Conservation (phyloP, 2,329 filamentous ascomycete genomes). For the Cordyceps militaris region DNA sequence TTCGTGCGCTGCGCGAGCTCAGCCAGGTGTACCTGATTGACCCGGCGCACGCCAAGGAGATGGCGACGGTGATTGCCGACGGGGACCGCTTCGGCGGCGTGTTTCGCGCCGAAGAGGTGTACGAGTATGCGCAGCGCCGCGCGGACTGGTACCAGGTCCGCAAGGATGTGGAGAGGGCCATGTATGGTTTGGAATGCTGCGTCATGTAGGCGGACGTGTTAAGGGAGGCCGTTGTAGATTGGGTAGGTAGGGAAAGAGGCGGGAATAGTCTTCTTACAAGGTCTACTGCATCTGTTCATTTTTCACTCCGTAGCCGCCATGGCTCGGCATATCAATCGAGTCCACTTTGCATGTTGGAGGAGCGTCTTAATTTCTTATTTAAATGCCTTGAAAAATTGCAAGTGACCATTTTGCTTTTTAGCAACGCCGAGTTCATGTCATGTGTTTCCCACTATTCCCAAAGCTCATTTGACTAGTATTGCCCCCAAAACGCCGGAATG, state of each 20-base stretch:
- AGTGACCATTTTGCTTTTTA: background rate
- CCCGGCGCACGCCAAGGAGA: slow-evolving; percentile 75
- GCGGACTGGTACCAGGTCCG: slow-evolving; percentile 94
- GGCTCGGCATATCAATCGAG: background rate
- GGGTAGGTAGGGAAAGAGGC: background rate
- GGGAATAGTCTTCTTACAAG: background rate
- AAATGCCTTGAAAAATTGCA: too few relatives aligned
- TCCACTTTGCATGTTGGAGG: background rate
- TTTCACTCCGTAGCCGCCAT: background rate
- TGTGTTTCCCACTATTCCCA: background rate
- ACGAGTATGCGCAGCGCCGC: slow-evolving; percentile 88
- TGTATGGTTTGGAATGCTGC: slow-evolving; percentile 89
- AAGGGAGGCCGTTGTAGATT: slow-evolving; percentile 23
- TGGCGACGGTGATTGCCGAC: slow-evolving; percentile 92
- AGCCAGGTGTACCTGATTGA: slow-evolving; percentile 95
- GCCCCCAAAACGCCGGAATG: background rate
- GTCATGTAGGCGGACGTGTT: slow-evolving; percentile 55
- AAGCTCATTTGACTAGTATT: background rate
- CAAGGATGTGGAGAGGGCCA: slow-evolving; percentile 83
- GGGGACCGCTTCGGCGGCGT: slow-evolving; percentile 83
- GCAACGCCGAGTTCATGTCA: background rate
- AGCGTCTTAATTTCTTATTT: too few relatives aligned
- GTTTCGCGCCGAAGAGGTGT: slow-evolving; percentile 92
- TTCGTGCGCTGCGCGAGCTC: slow-evolving; percentile 82
- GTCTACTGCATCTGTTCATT: background rate